Conservation (phyloP, 2,329 filamentous ascomycete species). For the Pseudogymnoascus sp. region DNA sequence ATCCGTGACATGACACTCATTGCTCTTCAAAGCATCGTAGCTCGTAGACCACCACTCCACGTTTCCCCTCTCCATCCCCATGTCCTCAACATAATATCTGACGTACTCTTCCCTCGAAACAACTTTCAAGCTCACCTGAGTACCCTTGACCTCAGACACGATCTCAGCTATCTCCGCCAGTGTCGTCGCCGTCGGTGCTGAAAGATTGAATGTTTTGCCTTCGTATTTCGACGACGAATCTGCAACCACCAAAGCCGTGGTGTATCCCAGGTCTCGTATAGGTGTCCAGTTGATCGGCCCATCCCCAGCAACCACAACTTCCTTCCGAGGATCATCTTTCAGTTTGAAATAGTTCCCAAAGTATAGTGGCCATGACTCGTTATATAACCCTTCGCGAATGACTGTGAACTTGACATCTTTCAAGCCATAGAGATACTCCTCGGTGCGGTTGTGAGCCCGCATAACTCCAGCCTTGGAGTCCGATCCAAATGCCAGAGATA, state of each 20-base stretch:
- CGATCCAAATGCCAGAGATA: slow-evolving; percentile 24
- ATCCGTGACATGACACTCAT: slow-evolving; percentile 21
- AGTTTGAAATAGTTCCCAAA: slow-evolving; percentile 19
- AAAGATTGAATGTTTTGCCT: slow-evolving; percentile 20
- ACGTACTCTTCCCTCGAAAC: slow-evolving; percentile 20
- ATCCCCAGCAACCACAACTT: slow-evolving; percentile 24
- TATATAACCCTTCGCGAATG: slow-evolving; percentile 24
- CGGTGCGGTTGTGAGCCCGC: slow-evolving; percentile 20
- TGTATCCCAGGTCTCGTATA: slow-evolving; percentile 23
- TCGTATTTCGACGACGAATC: slow-evolving; percentile 15
- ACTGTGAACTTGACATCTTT: slow-evolving; percentile 18
- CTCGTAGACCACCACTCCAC: slow-evolving; percentile 23
- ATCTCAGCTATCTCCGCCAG: slow-evolving; percentile 19
- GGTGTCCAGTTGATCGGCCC: slow-evolving; percentile 22
- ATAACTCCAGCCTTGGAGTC: slow-evolving; percentile 18
- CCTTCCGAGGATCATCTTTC: slow-evolving; percentile 17
- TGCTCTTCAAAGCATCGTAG: slow-evolving; percentile 19
- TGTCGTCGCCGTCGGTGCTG: slow-evolving; percentile 9
- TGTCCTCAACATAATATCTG: slow-evolving; percentile 17
- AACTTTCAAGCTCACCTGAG: slow-evolving; percentile 15
- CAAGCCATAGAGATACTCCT: slow-evolving; percentile 18
- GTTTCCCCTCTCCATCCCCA: slow-evolving; percentile 14
- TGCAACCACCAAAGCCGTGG: slow-evolving; percentile 19
- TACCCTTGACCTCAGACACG: slow-evolving; percentile 16
- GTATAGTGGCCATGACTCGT: slow-evolving; percentile 25